Evolutionary conservation across 805 yeast species (phyloP), one percentile per base, ranked within the genome.

Genomic region (Cyberlindnera maritima): DNA sequence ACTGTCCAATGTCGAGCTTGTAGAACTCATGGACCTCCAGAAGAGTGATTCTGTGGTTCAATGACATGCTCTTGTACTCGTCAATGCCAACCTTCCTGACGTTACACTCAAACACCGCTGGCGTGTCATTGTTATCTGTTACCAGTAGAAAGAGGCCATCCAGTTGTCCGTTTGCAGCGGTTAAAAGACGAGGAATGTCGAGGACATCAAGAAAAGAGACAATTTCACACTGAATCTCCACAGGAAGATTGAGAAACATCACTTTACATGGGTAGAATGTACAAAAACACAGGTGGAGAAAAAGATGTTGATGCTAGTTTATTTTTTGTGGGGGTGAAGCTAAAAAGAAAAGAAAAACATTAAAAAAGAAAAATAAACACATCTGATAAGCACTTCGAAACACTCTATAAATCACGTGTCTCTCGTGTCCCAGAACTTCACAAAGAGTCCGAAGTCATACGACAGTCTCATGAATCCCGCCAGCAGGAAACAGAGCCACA

Each of bases 401-500:
- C 9, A 21, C 31, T 7, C 31, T 28, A 28, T 28, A 28, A 28
- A 7, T 28, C 31, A 28, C 13, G 31, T 13, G 11, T 32, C 35
- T 28, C 41, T 38, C 19, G 20, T n/a, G 19, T 33, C 31, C 68
- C 69, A 65, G 39, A 65, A 67, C 12, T 55, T 49, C 1, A 59
- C 34, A 15, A 63, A 48, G 13, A 74, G 62, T 3, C 76, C 77
- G 17, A 67, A 28, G 52, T 74, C 79, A 52, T 74, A 74, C 4
- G 56, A 59, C 19, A 65, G 50, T 54, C 76, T 70, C 43, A 73
- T 52, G 2, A 59, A 46, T 15, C 76, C 76, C 18, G 76, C 74
- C 12, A 70, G 28, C 8, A 72, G 57, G 50, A 75, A 75, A 21
- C 72, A 63, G 4, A 66, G 41, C 76, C 76, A 73, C 55, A 73